Conservation (phyloP, 352 stramenopile species). For the Ochromonadaceae sp. region DNA sequence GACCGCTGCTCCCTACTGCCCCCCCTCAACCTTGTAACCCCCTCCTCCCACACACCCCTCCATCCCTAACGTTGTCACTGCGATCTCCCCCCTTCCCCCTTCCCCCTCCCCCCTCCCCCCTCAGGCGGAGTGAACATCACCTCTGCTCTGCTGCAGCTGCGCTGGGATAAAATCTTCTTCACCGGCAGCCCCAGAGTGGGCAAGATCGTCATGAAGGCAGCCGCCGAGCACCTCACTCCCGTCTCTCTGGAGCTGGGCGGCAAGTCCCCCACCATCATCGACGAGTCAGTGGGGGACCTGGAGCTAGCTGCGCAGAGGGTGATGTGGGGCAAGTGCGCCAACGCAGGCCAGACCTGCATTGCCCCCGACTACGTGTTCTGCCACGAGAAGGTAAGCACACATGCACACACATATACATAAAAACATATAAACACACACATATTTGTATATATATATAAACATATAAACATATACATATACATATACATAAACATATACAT, state of each 20-base stretch:
- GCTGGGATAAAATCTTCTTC: slow-evolving; percentile 47
- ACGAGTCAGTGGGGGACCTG: slow-evolving; percentile 7
- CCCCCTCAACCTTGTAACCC: too few species aligned
- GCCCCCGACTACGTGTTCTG: slow-evolving; percentile 78
- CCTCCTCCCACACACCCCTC: too few species aligned
- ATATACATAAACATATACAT: too few species aligned
- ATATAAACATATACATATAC: too few species aligned
- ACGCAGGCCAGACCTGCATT: slow-evolving; percentile 81
- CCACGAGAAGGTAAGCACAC: slow-evolving; percentile 39
- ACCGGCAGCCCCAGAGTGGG: slow-evolving; percentile 43
- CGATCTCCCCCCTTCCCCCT: too few species aligned
- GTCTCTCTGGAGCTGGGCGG: slow-evolving; percentile 80
- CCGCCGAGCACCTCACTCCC: slow-evolving; percentile 79
- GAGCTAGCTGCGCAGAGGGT: slow-evolving; percentile 42
- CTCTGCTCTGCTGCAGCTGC: slow-evolving; percentile 33
- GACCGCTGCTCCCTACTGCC: too few species aligned
- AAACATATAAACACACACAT: too few species aligned
- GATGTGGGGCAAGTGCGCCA: slow-evolving; percentile 60
- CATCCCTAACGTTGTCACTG: too few species aligned
- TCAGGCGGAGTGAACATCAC: too few species aligned
- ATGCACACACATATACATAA: slow-evolving; percentile 7
- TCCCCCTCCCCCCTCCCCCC: too few species aligned
- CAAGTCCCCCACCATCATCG: slow-evolving; percentile 31
- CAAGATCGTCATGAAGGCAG: slow-evolving; percentile 59
- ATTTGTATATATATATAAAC: too few species aligned